phyloP scores from a whole-genome alignment of 768 basidiomycete species.

The Phallus indusiatus region DNA sequence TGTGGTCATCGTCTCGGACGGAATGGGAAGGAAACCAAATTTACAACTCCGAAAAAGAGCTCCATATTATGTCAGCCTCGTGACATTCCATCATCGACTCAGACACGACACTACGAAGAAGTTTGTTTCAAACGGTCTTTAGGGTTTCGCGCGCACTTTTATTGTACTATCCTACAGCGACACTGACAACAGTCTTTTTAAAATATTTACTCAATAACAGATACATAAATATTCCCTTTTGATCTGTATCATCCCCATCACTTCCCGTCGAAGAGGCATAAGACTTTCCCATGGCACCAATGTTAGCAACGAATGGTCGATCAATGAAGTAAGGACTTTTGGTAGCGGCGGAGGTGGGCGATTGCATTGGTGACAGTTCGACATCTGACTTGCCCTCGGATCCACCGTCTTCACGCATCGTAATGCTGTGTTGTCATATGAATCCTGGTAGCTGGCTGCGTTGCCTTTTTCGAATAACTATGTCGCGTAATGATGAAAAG shows the following conservation, averaged over 20 bases:
- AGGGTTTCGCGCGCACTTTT: no score
- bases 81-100: no score
- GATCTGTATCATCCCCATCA: background rate
- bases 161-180: no score
- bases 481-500: conserved; percentile 8
- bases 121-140: no score
- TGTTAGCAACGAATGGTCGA: background rate
- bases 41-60: background rate
- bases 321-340: background rate
- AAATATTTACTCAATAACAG: background rate
- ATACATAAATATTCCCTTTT: background rate
- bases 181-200: no score
- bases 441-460: background rate
- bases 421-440: conserved; percentile 4
- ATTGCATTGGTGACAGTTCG: background rate
- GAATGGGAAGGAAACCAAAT: background rate
- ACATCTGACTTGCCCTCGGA: background rate
- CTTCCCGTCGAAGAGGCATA: background rate
- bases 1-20: background rate
- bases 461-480: background rate
- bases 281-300: background rate
- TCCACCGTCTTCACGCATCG: background rate
- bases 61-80: background rate
- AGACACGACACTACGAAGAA: no score
- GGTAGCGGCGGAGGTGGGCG: background rate